Evolutionary conservation across 192 early-diverging fungal species (phyloP), one percentile per base, ranked within the genome.

Genomic region (Rhizophagus clarus): DNA sequence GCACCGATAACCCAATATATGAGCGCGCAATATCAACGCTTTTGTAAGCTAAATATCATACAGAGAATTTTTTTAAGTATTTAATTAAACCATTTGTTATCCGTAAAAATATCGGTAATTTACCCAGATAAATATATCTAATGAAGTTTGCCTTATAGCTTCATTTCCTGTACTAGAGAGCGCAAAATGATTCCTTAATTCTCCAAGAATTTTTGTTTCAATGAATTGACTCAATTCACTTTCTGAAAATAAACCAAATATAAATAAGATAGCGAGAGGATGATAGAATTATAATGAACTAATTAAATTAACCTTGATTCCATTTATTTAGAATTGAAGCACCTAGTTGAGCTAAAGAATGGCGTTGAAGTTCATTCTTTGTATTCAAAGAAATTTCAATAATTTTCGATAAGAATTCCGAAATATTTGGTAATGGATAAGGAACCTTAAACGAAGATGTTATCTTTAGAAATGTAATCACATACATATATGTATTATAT

Each of bases 291-390:
- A 1, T 68, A 10, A 20, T 22, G 1, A 4, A 22, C 17, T 76
- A 32, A 74, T 80, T 76, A 49, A 6, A 75, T 72, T 86, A 79
- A 73, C 82, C 80, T 67, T 85, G 79, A 64, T 80, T 80, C 34
- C 82, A 86, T 83, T 96, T 96, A 87, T 94, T 94, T 56, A 93
- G 32, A 12, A 91, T 85, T 3, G 92, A 88, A 7, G 91, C 89
- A 6, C 90, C 84, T 11, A 88, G 81, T 79, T 91, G 87, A 60
- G 89, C 87, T 22, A 90, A 79, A 10, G 90, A 84, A 45, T 87
- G 84, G 9, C 87, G 87, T 49, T 90, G 86, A 0, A 82, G 71
- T 2, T 64, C 14, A 76, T 87, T 87, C 6, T 31, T 26, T 3
- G 88, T 84, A 61, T 76, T 75, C 71, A 91, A 80, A 3, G 88